These are phyloP conservation scores for Neonectria coccinea DNA, from an alignment of 2,329 filamentous ascomycete genomes.

Conservation along the genomic window DNA sequence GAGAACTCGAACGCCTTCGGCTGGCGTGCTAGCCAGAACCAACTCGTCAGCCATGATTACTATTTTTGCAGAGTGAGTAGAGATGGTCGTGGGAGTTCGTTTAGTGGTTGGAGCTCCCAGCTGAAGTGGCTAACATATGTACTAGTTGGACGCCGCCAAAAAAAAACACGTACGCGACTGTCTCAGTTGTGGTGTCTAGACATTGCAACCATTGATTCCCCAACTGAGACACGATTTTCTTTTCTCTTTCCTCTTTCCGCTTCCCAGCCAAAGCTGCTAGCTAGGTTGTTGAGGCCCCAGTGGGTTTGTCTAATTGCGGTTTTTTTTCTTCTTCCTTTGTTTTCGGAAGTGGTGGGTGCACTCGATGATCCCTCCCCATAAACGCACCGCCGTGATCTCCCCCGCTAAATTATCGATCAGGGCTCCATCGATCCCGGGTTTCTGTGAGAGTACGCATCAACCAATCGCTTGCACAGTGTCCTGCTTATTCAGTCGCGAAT, in stretches of 20 bases:
- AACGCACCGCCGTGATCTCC: too few species aligned
- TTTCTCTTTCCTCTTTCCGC: neutral
- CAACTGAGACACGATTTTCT: neutral
- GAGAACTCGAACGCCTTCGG: constrained; percentile 57
- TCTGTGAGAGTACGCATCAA: neutral
- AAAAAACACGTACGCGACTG: neutral
- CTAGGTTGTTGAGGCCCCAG: neutral
- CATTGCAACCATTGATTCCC: neutral
- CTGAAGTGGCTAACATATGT: neutral
- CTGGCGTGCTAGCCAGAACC: constrained; percentile 45
- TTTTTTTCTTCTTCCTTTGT: neutral
- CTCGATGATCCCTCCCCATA: neutral
- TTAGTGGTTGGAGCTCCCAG: too few species aligned
- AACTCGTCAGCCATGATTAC: constrained; percentile 28
- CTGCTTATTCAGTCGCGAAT: neutral
- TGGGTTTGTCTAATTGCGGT: neutral
- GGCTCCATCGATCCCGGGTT: neutral
- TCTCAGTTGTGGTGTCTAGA: neutral
- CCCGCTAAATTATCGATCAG: neutral
- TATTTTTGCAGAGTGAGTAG: neutral
- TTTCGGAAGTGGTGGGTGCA: neutral
- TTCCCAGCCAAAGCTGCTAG: neutral
- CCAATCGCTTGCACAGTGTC: neutral
- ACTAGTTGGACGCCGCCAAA: neutral
- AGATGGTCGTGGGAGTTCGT: neutral